Evolutionary conservation across 179 eudicot genomes (phyloP).

Genomic region (Corrigiola litoralis): DNA sequence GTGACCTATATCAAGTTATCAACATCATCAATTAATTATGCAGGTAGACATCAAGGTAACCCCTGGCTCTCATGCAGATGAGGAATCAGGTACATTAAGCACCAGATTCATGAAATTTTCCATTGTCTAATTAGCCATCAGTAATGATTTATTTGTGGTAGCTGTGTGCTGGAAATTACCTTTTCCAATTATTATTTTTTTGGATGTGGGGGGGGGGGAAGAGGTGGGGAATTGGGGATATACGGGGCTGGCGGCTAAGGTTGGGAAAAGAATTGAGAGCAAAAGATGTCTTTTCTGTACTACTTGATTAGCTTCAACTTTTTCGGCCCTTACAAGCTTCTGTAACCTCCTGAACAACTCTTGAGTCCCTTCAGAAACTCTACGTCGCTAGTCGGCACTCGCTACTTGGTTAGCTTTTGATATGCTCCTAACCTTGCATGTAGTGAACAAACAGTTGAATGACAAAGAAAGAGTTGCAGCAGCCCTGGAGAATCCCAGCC

Average conservation of each 20-base stretch:
- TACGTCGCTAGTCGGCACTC: too few species aligned
- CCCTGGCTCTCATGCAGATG: conserved; percentile 88
- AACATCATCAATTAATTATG: not conserved
- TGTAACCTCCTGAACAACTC: not conserved
- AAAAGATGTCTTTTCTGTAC: too few species aligned
- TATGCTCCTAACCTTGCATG: conserved; percentile 7
- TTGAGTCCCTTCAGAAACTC: too few species aligned
- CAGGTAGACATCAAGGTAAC: conserved; percentile 91
- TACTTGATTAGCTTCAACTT: too few species aligned
- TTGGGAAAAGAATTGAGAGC: too few species aligned
- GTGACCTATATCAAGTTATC: not conserved
- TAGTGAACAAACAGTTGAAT: conserved; percentile 91
- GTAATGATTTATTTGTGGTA: too few species aligned
- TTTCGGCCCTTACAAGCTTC: too few species aligned
- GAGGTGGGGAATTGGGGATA: too few species aligned
- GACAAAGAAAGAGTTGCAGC: conserved; percentile 94
- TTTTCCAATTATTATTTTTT: too few species aligned
- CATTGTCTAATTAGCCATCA: not conserved
- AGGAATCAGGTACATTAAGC: conserved; percentile 61
- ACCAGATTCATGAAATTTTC: not conserved
- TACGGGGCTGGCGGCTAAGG: too few species aligned
- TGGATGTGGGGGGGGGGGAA: too few species aligned
- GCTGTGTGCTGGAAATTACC: too few species aligned
- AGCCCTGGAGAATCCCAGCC: conserved; percentile 80
- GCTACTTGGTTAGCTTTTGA: not conserved